Evolutionary conservation across 306 rosid species (phyloP).

Genomic region (Lithocarpus polystachyus): DNA sequence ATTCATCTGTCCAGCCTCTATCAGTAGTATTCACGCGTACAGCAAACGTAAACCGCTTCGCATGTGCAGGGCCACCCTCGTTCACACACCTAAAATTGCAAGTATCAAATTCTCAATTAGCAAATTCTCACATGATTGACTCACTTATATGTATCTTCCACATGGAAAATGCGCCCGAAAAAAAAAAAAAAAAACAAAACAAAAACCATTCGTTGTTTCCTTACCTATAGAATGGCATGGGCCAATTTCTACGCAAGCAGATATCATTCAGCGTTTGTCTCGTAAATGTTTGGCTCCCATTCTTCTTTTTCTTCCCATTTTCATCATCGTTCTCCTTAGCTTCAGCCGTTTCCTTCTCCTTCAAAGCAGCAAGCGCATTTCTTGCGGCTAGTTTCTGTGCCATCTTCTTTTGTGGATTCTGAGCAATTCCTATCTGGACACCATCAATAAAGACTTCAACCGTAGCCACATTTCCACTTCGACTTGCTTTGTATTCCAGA

Average conservation of each 20-base stretch:
- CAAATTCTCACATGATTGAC: background rate
- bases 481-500: constrained; percentile 84
- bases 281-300: constrained; percentile 84
- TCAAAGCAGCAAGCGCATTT: constrained; percentile 86
- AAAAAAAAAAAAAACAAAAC: background rate
- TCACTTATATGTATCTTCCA: background rate
- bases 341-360: constrained; percentile 74
- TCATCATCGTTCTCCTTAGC: constrained; percentile 61
- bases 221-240: constrained; percentile 90
- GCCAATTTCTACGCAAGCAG: constrained; percentile 94
- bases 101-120: background rate
- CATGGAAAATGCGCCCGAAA: background rate
- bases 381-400: constrained; percentile 99
- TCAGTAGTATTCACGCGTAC: constrained; percentile 91
- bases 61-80: constrained; percentile 99
- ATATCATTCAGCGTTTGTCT: constrained; percentile 92
- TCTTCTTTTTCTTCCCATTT: constrained; percentile 65
- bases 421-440: constrained; percentile 78
- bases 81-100: constrained; percentile 67
- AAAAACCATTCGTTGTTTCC: constrained; percentile 4
- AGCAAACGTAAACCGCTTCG: constrained; percentile 89
- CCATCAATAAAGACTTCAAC: constrained; percentile 96
- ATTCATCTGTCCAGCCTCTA: constrained; percentile 91
- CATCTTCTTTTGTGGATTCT: constrained; percentile 97
- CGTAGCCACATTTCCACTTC: constrained; percentile 88